Conservation (phyloP, 2,329 filamentous ascomycete genomes). For the Mycocentrospora acerina region DNA sequence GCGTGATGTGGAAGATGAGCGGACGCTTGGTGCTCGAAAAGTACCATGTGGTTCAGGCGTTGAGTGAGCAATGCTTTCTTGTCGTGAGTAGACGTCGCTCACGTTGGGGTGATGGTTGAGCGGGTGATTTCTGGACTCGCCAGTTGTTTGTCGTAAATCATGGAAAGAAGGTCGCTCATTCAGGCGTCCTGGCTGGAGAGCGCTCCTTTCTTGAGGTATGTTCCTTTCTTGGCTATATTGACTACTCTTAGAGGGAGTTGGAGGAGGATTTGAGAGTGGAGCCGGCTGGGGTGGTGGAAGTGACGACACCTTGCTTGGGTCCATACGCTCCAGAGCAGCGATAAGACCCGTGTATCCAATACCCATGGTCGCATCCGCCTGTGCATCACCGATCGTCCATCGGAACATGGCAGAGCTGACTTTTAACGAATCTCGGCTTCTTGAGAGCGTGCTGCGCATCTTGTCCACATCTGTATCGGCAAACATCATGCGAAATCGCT, state of each 20-base stretch:
- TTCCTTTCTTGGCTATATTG: constrained; percentile 2
- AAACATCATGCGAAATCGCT: constrained; percentile 60
- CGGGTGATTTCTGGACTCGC: constrained; percentile 14
- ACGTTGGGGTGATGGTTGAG: constrained; percentile 11
- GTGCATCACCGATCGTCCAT: constrained; percentile 61
- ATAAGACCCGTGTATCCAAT: constrained; percentile 69
- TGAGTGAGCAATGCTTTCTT: constrained; percentile 19
- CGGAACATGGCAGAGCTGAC: constrained; percentile 67
- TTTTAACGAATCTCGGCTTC: constrained; percentile 62
- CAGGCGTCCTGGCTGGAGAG: constrained; percentile 8
- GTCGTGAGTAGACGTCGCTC: constrained; percentile 15
- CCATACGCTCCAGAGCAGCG: constrained; percentile 61
- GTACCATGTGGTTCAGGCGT: constrained; percentile 29
- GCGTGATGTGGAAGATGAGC: constrained; percentile 21
- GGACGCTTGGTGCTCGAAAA: constrained; percentile 30
- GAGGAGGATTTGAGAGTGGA: constrained; percentile 34
- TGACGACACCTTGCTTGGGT: constrained; percentile 28
- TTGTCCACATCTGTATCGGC: constrained; percentile 61
- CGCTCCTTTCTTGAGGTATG: not conserved
- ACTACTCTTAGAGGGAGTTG: constrained; percentile 21
- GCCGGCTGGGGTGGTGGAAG: constrained; percentile 31
- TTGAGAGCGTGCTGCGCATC: constrained; percentile 58
- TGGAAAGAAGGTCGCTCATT: constrained; percentile 20
- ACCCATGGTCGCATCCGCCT: constrained; percentile 61
- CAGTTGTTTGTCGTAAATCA: constrained; percentile 13